Base-by-base conservation (phyloP, 306 rosid species). In the Prunus davidiana region DNA sequence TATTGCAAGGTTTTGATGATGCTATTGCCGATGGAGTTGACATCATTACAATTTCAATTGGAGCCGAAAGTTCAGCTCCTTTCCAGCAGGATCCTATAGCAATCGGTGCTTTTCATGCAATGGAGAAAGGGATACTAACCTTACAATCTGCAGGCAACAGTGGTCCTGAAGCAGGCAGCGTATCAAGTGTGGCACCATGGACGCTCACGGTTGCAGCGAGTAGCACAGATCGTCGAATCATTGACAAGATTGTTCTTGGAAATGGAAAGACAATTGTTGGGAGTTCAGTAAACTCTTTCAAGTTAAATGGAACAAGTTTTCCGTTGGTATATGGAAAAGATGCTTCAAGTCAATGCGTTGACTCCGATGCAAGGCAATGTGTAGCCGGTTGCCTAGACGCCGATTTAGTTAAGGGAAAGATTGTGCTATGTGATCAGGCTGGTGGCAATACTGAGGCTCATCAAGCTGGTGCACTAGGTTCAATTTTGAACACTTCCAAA, bases 21-120 rank as follows among this genome's bases (percentile, higher is more conserved):
- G 73, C 60, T 8, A 69, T 69, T 8, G 73, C 73, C 1, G 73
- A 69, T 27, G 73, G 60, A 69, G 73, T 69, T 69, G 73, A 69
- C 60, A 69, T 69, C 24, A 25, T 69, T 24, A 49, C 73, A 25
- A 10, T 69, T 49, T 69, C 73, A 12, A 15, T 49, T 49, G 73
- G 45, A 69, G 11, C 4, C 27, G 25, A 8, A 12, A 7, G 1
- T 12, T 8, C 51, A 12, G 6, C 28, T 3, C 32, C 52, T 0
- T 12, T 67, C 7, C 4, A 24, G 1, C 1, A 24, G 8, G 73
- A 69, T 69, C 43, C 60, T 15, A 49, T 69, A 14, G 66, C 71
- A 8, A 18, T 78, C 1, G 73, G 78, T 50, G 46, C 46, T 24
- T 75, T 28, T 32, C 61, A 69, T 49, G 58, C 73, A 49, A 69